Evolutionary conservation across 1,284 basidiomycete species (phyloP).

Genomic region (Boletus sp.): DNA sequence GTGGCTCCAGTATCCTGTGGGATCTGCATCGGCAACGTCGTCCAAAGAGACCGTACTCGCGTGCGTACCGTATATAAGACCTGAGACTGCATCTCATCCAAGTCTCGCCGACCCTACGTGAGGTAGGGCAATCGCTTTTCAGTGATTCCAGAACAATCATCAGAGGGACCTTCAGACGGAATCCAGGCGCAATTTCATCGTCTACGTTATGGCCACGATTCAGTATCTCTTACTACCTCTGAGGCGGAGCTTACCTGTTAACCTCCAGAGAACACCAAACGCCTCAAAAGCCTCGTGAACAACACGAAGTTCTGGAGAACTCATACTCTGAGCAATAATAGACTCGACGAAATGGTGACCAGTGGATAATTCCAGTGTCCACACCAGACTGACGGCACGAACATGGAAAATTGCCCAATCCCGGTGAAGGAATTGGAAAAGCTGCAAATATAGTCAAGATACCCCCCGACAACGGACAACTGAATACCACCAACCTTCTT

Average conservation of each 20-base stretch:
- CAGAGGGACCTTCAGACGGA: constrained; percentile 80
- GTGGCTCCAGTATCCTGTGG: constrained; percentile 78
- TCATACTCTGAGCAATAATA: constrained; percentile 69
- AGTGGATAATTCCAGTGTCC: constrained; percentile 72
- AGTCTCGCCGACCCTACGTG: constrained; percentile 80
- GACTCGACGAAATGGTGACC: constrained; percentile 68
- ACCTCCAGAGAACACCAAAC: constrained; percentile 90
- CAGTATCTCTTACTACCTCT: constrained; percentile 2
- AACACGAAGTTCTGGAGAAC: constrained; percentile 45
- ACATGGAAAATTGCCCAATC: constrained; percentile 73
- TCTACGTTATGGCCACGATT: constrained; percentile 52
- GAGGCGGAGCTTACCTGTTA: constrained; percentile 60
- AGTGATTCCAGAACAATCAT: constrained; percentile 84
- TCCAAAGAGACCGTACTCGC: not conserved
- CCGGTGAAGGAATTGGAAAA: constrained; percentile 74
- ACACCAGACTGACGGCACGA: constrained; percentile 82
- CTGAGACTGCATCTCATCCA: constrained; percentile 95
- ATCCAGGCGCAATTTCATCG: constrained; percentile 76
- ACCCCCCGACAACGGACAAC: not conserved
- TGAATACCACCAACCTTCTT: constrained; percentile 37
- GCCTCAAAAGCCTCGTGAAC: constrained; percentile 71
- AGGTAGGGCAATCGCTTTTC: constrained; percentile 66
- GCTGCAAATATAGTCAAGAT: constrained; percentile 36
- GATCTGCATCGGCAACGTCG: constrained; percentile 8
- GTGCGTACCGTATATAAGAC: constrained; percentile 76